Conservation (phyloP, 331 rosid species). For the Prunus yedoensis region DNA sequence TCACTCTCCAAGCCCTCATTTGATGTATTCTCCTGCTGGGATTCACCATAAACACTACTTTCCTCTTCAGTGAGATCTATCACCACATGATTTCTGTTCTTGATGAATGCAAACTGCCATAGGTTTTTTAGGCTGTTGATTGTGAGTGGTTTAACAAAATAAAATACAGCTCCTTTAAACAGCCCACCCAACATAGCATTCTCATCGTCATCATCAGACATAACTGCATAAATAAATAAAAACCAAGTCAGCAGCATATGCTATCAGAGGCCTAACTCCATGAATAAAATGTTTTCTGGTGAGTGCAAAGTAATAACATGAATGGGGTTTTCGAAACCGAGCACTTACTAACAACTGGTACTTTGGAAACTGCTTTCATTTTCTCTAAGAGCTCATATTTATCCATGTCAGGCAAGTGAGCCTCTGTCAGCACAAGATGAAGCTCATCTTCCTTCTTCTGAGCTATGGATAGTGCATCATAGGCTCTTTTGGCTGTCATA, state of each 20-base stretch:
- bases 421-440: constrained; percentile 40
- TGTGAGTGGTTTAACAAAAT: constrained; percentile 31
- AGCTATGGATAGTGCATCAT: constrained; percentile 38
- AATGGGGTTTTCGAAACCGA: not conserved
- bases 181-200: constrained; percentile 20
- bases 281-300: not conserved
- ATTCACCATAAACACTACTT: not conserved
- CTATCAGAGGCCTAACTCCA: not conserved
- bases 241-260: not conserved
- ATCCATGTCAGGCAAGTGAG: constrained; percentile 41
- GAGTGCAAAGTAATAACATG: not conserved
- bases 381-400: constrained; percentile 30
- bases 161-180: constrained; percentile 34
- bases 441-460: constrained; percentile 24
- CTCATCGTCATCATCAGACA: constrained; percentile 37
- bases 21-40: not conserved
- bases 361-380: constrained; percentile 16
- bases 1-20: not conserved
- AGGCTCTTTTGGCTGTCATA: constrained; percentile 33
- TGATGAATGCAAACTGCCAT: constrained; percentile 37
- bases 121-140: constrained; percentile 17
- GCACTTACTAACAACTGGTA: constrained; percentile 42
- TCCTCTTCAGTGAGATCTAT: not conserved
- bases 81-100: not conserved
- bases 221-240: constrained; percentile 22